Evolutionary conservation across 2,329 filamentous ascomycete species (phyloP), one percentile per base, ranked within the genome.

Genomic region (Immersiporthe knoxdaviesiana): DNA sequence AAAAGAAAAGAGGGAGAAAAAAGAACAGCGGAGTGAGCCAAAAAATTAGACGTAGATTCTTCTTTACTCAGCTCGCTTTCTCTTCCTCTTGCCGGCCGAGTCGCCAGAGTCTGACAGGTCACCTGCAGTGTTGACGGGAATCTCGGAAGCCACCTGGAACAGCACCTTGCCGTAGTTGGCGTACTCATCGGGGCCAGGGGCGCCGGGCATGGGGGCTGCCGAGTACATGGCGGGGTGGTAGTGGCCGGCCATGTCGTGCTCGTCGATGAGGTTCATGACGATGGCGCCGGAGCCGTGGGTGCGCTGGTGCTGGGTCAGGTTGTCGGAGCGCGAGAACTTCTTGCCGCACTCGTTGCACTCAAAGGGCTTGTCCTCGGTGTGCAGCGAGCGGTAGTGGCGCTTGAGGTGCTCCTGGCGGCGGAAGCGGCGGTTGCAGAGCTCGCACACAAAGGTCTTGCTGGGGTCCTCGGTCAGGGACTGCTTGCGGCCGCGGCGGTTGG

Each of bases 321-420:
- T 99, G 83, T 99, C 96, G 75, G 93, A 97, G 76, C 96, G 91
- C 27, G 95, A 98, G 84, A 98, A 99, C 85, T 97, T 97, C 91
- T 99, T 99, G 76, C 96, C 95, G 77, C 96, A 99, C 83, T 99
- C 95, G 74, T 90, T 88, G 86, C 96, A 99, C 83, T 97, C 93
- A 77, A 98, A 99, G 6, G 96, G 96, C 90, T 98, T 99, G 79
- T 98, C 96, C 78, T 97, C 91, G 1, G 96, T 99, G 86, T 99
- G 96, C 62, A 99, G 93, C 69, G 96, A 98, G 75, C 96, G 91
- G 86, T 97, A 97, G 85, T 99, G 96, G 72, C 96, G 92, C 90
- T 99, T 99, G 71, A 99, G 89, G 78, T 99, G 96, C 81, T 99
- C 96, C 82, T 99, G 96, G 72, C 96, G 93, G 72, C 96, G 92